These are phyloP conservation scores for Sporothrix pseudoabietina DNA, from an alignment of 2,329 filamentous ascomycete genomes.

Conservation along the genomic window DNA sequence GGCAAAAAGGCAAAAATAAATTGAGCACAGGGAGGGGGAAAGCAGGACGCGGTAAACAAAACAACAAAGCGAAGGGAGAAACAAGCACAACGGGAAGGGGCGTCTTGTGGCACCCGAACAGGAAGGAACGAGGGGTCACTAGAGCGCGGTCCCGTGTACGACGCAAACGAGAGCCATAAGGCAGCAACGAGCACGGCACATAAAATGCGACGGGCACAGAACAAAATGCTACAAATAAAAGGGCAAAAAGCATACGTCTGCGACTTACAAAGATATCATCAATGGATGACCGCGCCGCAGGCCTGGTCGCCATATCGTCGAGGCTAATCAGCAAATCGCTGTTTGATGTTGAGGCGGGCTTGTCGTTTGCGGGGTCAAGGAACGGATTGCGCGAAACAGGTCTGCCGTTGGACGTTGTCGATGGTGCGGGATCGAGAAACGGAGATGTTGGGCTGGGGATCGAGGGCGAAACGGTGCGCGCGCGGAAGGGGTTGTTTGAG, in stretches of 20 bases:
- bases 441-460: conserved; percentile 29
- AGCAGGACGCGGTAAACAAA: conserved; percentile 38
- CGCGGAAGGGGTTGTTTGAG: conserved; percentile 31
- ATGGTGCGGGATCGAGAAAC: conserved; percentile 25
- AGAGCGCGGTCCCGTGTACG: conserved; percentile 1
- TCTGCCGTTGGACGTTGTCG: conserved; percentile 16
- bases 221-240: background rate
- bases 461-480: conserved; percentile 27
- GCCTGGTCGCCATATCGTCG: conserved; percentile 26
- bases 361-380: conserved; percentile 27
- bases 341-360: background rate
- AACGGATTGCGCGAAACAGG: conserved; percentile 32
- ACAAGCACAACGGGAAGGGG: conserved; percentile 22
- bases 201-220: background rate
- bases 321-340: conserved; percentile 23
- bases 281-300: conserved; percentile 23
- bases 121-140: conserved; percentile 26
- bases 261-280: conserved; percentile 31
- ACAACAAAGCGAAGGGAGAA: background rate
- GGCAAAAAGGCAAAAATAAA: background rate
- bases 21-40: conserved; percentile 31
- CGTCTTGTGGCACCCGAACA: background rate
- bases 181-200: background rate
- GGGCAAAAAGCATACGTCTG: background rate
- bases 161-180: conserved; percentile 19